A percentile compares a stretch with the other conserved stretches of the same genome.
Conservation (phyloP, 805 yeast species). For the Wickerhamomyces ciferrii region DNA sequence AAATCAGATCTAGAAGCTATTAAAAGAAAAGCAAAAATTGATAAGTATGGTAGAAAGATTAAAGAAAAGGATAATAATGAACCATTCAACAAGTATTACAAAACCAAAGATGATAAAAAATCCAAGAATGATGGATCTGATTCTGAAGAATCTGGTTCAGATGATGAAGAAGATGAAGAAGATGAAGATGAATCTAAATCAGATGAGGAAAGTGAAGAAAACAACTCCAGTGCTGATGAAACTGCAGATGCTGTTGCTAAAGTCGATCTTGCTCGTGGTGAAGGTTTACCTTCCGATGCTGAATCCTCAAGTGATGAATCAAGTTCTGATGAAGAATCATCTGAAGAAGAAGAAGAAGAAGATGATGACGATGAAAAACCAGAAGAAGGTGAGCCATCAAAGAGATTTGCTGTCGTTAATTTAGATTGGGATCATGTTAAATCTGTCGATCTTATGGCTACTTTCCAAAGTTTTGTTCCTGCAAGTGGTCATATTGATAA, state of each 20-base stretch:
- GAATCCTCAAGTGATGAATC: conserved; percentile 40
- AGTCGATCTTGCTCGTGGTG: conserved; percentile 67
- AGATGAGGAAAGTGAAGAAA: conserved; percentile 13
- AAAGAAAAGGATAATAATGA: conserved; percentile 22
- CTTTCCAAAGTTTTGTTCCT: conserved; percentile 83
- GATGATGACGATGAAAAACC: conserved; percentile 56
- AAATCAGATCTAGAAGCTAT: conserved; percentile 55
- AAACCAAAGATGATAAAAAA: conserved; percentile 39
- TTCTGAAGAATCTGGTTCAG: conserved; percentile 9
- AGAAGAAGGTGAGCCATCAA: conserved; percentile 84
- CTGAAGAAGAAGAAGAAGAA: conserved; percentile 43
- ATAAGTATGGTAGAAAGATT: conserved; percentile 81
- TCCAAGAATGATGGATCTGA: conserved; percentile 32
- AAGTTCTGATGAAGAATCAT: conserved; percentile 36
- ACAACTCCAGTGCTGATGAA: neutral
- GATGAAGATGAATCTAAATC: conserved; percentile 17
- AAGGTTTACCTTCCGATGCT: conserved; percentile 37
- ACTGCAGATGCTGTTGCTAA: conserved; percentile 11
- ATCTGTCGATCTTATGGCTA: conserved; percentile 83
- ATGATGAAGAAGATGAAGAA: conserved; percentile 11
- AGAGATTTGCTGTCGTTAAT: conserved; percentile 84
- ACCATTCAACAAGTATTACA: conserved; percentile 22
- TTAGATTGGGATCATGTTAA: conserved; percentile 97
- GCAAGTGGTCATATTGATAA: conserved; percentile 60
- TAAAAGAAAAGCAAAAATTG: conserved; percentile 54